Conservation (phyloP, 768 basidiomycete species). For the Xerocomus spinulosus region DNA sequence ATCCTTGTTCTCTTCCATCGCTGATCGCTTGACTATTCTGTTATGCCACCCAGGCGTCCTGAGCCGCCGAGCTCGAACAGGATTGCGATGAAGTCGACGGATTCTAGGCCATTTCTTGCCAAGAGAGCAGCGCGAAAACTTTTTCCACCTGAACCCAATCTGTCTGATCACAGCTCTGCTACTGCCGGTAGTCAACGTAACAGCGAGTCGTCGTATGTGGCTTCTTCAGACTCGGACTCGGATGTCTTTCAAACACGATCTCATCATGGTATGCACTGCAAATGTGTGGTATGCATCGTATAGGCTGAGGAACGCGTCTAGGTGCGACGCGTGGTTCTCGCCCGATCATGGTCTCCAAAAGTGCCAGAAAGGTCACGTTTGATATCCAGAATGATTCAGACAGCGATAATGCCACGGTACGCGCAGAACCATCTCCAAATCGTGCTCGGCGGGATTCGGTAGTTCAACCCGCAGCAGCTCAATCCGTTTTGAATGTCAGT, state of each 20-base stretch:
- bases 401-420: constrained; percentile 15
- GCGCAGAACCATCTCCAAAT: constrained; percentile 2
- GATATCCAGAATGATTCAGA: constrained; percentile 6
- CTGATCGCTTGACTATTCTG: not conserved
- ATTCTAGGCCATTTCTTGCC: not conserved
- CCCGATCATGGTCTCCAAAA: not conserved
- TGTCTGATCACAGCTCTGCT: constrained; percentile 5
- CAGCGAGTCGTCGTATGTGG: constrained; percentile 5
- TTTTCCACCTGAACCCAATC: not conserved
- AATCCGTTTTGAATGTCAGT: not conserved
- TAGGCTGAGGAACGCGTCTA: not conserved
- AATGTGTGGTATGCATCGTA: too few relatives aligned
- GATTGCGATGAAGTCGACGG: not conserved
- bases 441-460: constrained; percentile 2
- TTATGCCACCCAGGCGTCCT: constrained; percentile 13
- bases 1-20: too few relatives aligned
- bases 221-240: constrained; percentile 17
- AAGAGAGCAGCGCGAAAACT: constrained; percentile 21
- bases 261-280: constrained; percentile 2
- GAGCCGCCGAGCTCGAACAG: not conserved
- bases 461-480: not conserved
- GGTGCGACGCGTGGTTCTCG: not conserved
- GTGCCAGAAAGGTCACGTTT: constrained; percentile 13
- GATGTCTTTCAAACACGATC: not conserved
- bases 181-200: not conserved